Conservation (phyloP, 2,329 filamentous ascomycete genomes). For the Diaporthe aspalathi region DNA sequence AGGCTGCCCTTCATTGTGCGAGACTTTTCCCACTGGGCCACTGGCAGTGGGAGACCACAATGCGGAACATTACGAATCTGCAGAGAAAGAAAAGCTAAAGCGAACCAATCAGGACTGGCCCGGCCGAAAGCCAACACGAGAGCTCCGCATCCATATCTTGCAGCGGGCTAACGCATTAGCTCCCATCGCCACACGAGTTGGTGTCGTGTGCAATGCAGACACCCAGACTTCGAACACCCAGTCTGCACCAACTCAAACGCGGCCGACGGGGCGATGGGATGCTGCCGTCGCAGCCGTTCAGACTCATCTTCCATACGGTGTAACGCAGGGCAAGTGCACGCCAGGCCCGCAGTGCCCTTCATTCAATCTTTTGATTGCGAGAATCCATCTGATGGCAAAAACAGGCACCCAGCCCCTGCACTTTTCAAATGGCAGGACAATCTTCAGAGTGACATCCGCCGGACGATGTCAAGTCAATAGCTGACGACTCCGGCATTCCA, state of each 20-base stretch:
- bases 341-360: conserved; percentile 24
- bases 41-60: conserved; percentile 1
- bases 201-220: conserved; percentile 19
- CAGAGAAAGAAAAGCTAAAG: conserved; percentile 19
- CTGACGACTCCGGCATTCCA: conserved; percentile 29
- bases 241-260: conserved; percentile 24
- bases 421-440: conserved; percentile 8
- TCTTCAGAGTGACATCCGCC: conserved; percentile 19
- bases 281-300: conserved; percentile 16
- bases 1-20: neutral
- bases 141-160: conserved; percentile 13
- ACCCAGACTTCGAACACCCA: neutral
- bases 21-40: neutral
- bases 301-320: conserved; percentile 10
- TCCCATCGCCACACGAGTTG: conserved; percentile 14
- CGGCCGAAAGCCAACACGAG: conserved; percentile 20
- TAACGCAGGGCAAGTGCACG: conserved; percentile 5
- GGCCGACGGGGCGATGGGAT: conserved; percentile 3
- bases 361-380: conserved; percentile 18
- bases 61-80: conserved; percentile 23
- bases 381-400: conserved; percentile 21
- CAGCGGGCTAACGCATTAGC: conserved; percentile 23
- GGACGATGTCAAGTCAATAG: conserved; percentile 5
- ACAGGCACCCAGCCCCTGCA: conserved; percentile 3
- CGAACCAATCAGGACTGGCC: conserved; percentile 20